Conservation (phyloP, 2,329 filamentous ascomycete species). For the Orbilia oligospora region DNA sequence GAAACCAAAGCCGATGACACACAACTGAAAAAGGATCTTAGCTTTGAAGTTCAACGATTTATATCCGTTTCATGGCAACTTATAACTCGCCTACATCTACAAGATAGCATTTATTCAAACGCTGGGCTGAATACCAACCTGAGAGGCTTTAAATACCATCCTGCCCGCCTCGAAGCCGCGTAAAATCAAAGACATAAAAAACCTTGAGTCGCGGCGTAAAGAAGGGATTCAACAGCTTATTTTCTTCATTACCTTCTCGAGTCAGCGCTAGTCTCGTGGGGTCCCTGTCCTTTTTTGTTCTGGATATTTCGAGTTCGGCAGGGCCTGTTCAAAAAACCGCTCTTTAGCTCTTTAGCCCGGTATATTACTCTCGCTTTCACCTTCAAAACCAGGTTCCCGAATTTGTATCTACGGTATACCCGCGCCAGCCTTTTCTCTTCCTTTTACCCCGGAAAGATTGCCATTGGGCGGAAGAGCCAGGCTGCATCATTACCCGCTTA, state of each 20-base stretch:
- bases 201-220: slow-evolving; percentile 33
- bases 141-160: neutral
- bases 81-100: neutral
- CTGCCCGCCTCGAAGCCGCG: neutral
- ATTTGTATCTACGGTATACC: slow-evolving; percentile 19
- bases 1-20: slow-evolving; percentile 14
- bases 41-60: neutral
- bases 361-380: slow-evolving; percentile 53
- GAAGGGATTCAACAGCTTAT: slow-evolving; percentile 34
- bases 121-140: too few relatives aligned
- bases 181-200: slow-evolving; percentile 22
- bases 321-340: slow-evolving; percentile 28
- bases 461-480: slow-evolving; percentile 33
- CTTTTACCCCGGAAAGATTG: slow-evolving; percentile 22
- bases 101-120: slow-evolving; percentile 1
- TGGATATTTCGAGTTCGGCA: slow-evolving; percentile 12
- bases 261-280: slow-evolving; percentile 20
- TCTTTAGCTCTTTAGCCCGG: slow-evolving; percentile 47
- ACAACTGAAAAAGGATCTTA: neutral
- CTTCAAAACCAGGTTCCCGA: slow-evolving; percentile 35
- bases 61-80: neutral
- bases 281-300: slow-evolving; percentile 9
- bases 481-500: slow-evolving; percentile 17
- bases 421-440: slow-evolving; percentile 16
- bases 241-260: slow-evolving; percentile 27